These are phyloP conservation scores for Tylopilus sp. DNA, from an alignment of 768 basidiomycete species.

Conservation along the genomic window DNA sequence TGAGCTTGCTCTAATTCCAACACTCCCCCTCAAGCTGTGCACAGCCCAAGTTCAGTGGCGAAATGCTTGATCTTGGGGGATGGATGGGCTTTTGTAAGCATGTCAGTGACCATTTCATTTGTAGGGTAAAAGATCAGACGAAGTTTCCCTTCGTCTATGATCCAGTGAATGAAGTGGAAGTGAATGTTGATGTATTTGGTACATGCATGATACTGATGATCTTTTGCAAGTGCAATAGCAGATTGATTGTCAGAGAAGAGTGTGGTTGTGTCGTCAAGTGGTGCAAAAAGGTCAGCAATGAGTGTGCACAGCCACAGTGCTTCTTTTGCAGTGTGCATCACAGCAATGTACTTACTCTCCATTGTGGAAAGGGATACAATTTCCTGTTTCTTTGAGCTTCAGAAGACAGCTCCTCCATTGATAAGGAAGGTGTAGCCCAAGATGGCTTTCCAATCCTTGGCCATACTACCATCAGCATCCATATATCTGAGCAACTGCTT, in stretches of 20 bases:
- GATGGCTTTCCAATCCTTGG: neutral
- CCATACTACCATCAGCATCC: neutral
- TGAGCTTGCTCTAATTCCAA: neutral
- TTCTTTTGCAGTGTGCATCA: neutral
- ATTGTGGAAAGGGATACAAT: neutral
- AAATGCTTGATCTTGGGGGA: neutral
- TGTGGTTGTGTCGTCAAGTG: neutral
- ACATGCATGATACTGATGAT: neutral
- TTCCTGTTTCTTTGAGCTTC: neutral
- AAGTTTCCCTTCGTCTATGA: neutral
- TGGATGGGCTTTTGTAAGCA: neutral
- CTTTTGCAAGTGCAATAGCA: neutral
- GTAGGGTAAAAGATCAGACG: neutral
- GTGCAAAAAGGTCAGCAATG: neutral
- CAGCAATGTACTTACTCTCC: neutral
- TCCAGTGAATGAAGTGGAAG: neutral
- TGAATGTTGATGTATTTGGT: neutral
- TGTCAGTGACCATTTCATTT: neutral
- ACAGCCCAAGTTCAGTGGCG: neutral
- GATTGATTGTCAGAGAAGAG: neutral
- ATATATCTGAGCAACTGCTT: neutral
- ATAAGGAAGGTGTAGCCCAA: neutral
- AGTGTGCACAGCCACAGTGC: neutral
- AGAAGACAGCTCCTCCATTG: neutral
- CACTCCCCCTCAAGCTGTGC: neutral